A percentile compares a stretch with the other conserved stretches of the same genome.
phyloP scores from a whole-genome alignment of 2,329 filamentous ascomycete species.

The Cordyceps javanica region DNA sequence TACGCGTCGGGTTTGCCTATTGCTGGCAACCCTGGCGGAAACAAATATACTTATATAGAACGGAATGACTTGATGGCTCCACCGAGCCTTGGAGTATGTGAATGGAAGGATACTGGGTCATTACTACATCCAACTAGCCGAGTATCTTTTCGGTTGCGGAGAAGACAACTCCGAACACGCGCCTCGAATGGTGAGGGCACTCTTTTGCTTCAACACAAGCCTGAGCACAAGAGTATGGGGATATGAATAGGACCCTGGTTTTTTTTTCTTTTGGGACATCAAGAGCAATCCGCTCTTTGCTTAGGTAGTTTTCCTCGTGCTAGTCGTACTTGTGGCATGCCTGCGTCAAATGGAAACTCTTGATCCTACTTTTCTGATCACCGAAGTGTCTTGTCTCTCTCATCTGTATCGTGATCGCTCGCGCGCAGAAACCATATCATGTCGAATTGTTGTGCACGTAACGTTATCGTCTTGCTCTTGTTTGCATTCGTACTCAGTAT shows the following conservation, averaged over 20 bases:
- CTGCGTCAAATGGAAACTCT: conserved; percentile 9
- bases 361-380: not conserved
- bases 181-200: conserved; percentile 3
- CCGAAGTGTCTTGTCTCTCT: not conserved
- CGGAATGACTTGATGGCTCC: not conserved
- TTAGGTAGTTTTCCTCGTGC: conserved; percentile 8
- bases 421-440: no score
- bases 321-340: not conserved
- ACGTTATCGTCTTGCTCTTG: no score
- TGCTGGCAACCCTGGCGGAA: not conserved
- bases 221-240: conserved; percentile 1
- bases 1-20: not conserved
- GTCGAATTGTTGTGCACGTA: no score
- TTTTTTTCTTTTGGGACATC: conserved; percentile 9
- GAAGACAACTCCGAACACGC: not conserved
- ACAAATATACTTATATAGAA: conserved; percentile 9
- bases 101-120: not conserved
- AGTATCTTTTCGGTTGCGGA: not conserved
- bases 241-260: conserved; percentile 12
- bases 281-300: not conserved
- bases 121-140: not conserved
- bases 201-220: not conserved
- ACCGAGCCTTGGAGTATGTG: not conserved
- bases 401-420: no score
- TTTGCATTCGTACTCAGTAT: no score